phyloP scores from a whole-genome alignment of 768 basidiomycete species.

The Mycena alexandri region DNA sequence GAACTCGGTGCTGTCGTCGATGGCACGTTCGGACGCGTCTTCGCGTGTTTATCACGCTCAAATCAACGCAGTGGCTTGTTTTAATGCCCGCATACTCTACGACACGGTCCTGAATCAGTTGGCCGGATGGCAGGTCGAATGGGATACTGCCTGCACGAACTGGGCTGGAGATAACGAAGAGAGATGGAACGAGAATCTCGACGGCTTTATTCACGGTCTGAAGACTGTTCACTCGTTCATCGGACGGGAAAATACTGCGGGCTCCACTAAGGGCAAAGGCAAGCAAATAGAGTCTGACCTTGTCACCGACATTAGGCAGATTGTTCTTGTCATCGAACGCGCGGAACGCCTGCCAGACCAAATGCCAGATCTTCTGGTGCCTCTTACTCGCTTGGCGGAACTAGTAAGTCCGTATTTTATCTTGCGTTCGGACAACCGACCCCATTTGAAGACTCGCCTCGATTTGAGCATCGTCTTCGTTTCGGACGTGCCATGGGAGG shows the following conservation, averaged over 20 bases:
- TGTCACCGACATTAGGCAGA: slow-evolving; percentile 48
- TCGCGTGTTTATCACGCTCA: slow-evolving; percentile 56
- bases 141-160: slow-evolving; percentile 72
- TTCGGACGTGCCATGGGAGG: slow-evolving; percentile 77
- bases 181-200: slow-evolving; percentile 74
- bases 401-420: slow-evolving; percentile 59
- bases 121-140: slow-evolving; percentile 65
- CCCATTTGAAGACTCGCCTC: slow-evolving; percentile 61
- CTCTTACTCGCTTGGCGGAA: slow-evolving; percentile 78
- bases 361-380: slow-evolving; percentile 75
- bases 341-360: slow-evolving; percentile 74
- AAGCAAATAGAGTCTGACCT: slow-evolving; percentile 20
- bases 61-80: slow-evolving; percentile 70
- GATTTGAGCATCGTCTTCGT: slow-evolving; percentile 73
- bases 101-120: slow-evolving; percentile 75
- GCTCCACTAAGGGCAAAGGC: slow-evolving; percentile 39
- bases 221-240: slow-evolving; percentile 52
- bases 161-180: slow-evolving; percentile 61
- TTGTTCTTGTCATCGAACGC: slow-evolving; percentile 76
- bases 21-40: slow-evolving; percentile 40
- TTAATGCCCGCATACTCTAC: slow-evolving; percentile 73
- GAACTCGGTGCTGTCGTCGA: slow-evolving; percentile 48
- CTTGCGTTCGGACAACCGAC: slow-evolving; percentile 14
- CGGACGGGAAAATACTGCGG: slow-evolving; percentile 14
- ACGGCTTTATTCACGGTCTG: slow-evolving; percentile 79